These are phyloP conservation scores for Boletellus sp. DNA, from an alignment of 1,284 basidiomycete species.

Conservation along the genomic window DNA sequence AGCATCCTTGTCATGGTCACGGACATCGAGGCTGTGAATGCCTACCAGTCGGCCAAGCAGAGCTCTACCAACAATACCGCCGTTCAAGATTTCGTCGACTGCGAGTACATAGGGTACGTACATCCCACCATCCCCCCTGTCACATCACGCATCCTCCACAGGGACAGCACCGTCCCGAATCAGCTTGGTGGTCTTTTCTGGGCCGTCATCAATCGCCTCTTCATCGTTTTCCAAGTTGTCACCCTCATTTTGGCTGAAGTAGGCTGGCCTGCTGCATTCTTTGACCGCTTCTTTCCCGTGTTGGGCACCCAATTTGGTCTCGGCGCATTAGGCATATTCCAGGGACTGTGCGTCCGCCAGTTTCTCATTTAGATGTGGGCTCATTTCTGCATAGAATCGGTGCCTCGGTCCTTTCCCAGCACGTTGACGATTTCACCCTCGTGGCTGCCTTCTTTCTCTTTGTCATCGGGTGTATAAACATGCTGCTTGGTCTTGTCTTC, in stretches of 20 bases:
- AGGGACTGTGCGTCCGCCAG: slow-evolving; percentile 59
- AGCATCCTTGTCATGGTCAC: slow-evolving; percentile 78
- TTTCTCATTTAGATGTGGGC: slow-evolving; percentile 3
- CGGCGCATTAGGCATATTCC: slow-evolving; percentile 81
- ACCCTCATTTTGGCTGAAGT: slow-evolving; percentile 79
- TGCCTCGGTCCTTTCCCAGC: slow-evolving; percentile 79
- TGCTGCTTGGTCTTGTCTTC: slow-evolving; percentile 73
- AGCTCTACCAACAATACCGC: slow-evolving; percentile 33
- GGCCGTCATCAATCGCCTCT: slow-evolving; percentile 78
- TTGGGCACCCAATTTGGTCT: slow-evolving; percentile 77
- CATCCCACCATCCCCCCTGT: not conserved
- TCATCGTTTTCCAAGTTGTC: slow-evolving; percentile 80
- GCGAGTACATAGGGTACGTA: slow-evolving; percentile 75
- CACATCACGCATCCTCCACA: slow-evolving; percentile 28
- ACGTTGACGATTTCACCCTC: slow-evolving; percentile 81
- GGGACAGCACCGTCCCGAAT: slow-evolving; percentile 81
- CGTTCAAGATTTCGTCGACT: slow-evolving; percentile 43
- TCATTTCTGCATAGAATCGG: slow-evolving; percentile 51
- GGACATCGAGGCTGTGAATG: slow-evolving; percentile 75
- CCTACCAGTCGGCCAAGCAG: slow-evolving; percentile 47
- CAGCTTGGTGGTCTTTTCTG: slow-evolving; percentile 87
- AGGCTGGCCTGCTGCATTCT: slow-evolving; percentile 73
- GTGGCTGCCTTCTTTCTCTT: slow-evolving; percentile 87
- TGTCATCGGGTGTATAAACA: slow-evolving; percentile 78
- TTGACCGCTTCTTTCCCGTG: slow-evolving; percentile 80